These are phyloP conservation scores for Fusarium sp. DNA, from an alignment of 2,329 filamentous ascomycete genomes.

Conservation along the genomic window DNA sequence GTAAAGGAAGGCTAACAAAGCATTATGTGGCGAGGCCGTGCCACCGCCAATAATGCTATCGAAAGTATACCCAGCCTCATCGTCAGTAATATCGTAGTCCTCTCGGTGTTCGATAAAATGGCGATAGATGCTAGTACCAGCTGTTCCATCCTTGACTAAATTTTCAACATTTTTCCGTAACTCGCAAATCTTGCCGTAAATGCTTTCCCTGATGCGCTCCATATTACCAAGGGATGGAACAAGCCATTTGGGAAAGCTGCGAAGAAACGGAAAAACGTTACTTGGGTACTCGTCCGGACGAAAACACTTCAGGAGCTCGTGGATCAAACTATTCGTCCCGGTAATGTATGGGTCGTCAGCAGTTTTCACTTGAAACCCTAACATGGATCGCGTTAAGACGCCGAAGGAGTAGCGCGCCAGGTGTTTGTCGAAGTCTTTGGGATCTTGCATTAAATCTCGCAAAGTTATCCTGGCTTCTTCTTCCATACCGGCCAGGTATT, in stretches of 20 bases:
- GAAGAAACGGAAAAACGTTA: conserved; percentile 11
- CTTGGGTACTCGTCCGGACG: conserved; percentile 8
- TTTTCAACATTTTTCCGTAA: background rate
- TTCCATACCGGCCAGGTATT: background rate
- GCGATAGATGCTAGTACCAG: background rate
- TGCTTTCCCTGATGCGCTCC: background rate
- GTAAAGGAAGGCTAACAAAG: conserved; percentile 7
- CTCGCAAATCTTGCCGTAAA: background rate
- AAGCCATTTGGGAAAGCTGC: conserved; percentile 4
- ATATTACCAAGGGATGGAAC: background rate
- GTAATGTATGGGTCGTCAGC: conserved; percentile 7
- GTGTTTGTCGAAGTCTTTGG: conserved; percentile 1
- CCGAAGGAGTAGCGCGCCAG: conserved; percentile 8
- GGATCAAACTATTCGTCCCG: background rate
- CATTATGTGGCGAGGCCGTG: conserved; percentile 4
- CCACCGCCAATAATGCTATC: conserved; percentile 9
- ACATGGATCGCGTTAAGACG: conserved; percentile 6
- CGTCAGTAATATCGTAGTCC: conserved; percentile 5
- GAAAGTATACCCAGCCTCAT: conserved; percentile 12
- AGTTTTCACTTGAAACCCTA: conserved; percentile 4
- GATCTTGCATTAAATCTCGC: background rate
- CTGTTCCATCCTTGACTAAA: conserved; percentile 1
- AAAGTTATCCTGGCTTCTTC: conserved; percentile 5
- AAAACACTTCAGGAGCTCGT: conserved; percentile 1
- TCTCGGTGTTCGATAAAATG: conserved; percentile 4